Evolutionary conservation across 1,139 yeast species (phyloP), one percentile per base, ranked within the genome.

Genomic region (Debaryomyces sp.): DNA sequence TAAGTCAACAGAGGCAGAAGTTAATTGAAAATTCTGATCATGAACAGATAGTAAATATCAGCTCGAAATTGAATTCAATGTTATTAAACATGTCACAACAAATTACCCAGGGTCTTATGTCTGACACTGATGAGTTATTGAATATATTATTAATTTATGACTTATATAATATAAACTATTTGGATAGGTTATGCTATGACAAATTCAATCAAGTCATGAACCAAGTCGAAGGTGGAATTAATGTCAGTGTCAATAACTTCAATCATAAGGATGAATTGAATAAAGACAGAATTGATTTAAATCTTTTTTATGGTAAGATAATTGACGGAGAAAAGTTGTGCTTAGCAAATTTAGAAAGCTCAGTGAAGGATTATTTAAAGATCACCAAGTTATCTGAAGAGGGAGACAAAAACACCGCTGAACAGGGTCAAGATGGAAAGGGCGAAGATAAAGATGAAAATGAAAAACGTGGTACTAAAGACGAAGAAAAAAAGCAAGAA

Each of bases 241-340:
- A 80, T 46, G 80, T 85, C 13, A 74, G 75, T 52, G 82, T 84
- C 7, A 77, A 75, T 58, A 80, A 82, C 68, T 72, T 70, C 55
- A 70, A 78, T 68, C 78, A 81, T 59, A 69, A 80, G 61, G 49
- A 54, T 48, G 45, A 40, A 30, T 45, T 35, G 45, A 53, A 41
- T 36, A 41, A 22, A 45, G 43, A 32, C 24, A 64, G 57, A 21
- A 73, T 81, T 32, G 80, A 81, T 49, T 77, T 92, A 62, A 87
- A 87, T 54, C 67, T 89, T 58, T 89, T 91, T 62, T 73, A 79
- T 42, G 97, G 98, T 7, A 87, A 88, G 54, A 62, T 83, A 4
- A 80, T 83, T 43, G 96, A 89, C 62, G 98, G 96, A n/a, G 95
- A 88, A 59, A 92, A 92, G 64, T 78, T 92, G 52, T 88, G 96